Conservation (phyloP, 2,329 filamentous ascomycete genomes). For the Xylariales sp. region DNA sequence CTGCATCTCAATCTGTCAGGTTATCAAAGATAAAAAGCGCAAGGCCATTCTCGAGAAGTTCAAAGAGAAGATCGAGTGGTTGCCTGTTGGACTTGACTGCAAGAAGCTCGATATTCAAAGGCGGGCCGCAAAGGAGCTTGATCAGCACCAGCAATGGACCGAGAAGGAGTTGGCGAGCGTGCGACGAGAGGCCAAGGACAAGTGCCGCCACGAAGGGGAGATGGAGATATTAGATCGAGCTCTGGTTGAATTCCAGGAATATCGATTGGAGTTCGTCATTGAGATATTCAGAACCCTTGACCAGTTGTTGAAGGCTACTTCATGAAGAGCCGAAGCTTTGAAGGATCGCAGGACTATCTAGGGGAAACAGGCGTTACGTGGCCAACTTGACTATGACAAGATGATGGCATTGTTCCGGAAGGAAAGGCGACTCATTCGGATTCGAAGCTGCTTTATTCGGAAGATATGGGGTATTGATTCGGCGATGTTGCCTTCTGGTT, state of each 20-base stretch:
- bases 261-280: neutral
- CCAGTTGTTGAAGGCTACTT: conserved; percentile 1
- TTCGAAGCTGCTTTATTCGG: no score
- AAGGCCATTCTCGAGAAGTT: conserved; percentile 10
- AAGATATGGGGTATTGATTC: no score
- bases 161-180: neutral
- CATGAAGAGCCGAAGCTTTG: neutral
- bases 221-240: neutral
- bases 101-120: conserved; percentile 11
- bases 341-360: neutral
- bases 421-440: no score
- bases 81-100: conserved; percentile 12
- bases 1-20: conserved; percentile 13
- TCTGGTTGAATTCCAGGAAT: conserved; percentile 6
- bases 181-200: neutral
- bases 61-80: conserved; percentile 13
- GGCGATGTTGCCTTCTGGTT: no score
- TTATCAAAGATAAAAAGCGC: conserved; percentile 15
- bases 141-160: neutral
- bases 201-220: neutral
- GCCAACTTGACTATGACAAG: no score
- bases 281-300: conserved; percentile 1
- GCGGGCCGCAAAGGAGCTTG: neutral
- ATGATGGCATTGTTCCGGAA: no score
- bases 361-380: no score